Base-by-base conservation (phyloP, 768 basidiomycete genomes). In the Hypsizygus marmoreus region DNA sequence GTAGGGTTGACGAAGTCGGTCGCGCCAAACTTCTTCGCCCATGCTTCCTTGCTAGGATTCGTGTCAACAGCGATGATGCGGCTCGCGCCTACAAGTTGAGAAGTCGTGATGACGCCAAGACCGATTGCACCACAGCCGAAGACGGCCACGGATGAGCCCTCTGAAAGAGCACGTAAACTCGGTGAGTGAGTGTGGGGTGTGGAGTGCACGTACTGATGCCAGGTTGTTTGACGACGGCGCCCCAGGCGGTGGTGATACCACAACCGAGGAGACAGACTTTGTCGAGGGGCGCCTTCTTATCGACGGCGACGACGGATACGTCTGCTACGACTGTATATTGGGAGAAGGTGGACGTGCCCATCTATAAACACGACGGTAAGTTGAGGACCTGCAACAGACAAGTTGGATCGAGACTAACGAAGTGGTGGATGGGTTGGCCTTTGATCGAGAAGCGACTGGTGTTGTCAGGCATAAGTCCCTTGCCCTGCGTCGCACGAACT, bases 291-390 rank as follows among this genome's bases (percentile, higher is more conserved):
- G 97, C 97, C 49, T 79, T 72, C 49, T 81, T 76, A 70, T 86
- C 84, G 49, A 99, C 85, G 12, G 91, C 83, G 41, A 98, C 97
- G 19, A 99, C 90, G 14, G 95, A 98, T 34, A 94, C 94, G 54
- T 99, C 94, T 35, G 93, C 90, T 2, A 99, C 93, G 48, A 99
- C 97, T 6, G 97, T 97, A 75, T 98, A 99, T 65, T 98, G 95
- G n/a, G 95, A 97, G 75, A 99, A 99, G 2, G 97, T 95, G 24
- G 95, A 98, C 20, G 88, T 92, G 32, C 97, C 97, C 97, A 98
- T 99, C 94, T 97, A 32, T 11, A n/a, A 11, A 22, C 14, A 14
- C 8, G 14, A 31, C 17, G 12, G 20, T 41, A 11, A 48, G 23
- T 39, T 31, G 37, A 30, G 42, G 37, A 38, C 36, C 35, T n/a